Evolutionary conservation across 1,284 basidiomycete species (phyloP).

Genomic region (Cryptococcus depauperatus): DNA sequence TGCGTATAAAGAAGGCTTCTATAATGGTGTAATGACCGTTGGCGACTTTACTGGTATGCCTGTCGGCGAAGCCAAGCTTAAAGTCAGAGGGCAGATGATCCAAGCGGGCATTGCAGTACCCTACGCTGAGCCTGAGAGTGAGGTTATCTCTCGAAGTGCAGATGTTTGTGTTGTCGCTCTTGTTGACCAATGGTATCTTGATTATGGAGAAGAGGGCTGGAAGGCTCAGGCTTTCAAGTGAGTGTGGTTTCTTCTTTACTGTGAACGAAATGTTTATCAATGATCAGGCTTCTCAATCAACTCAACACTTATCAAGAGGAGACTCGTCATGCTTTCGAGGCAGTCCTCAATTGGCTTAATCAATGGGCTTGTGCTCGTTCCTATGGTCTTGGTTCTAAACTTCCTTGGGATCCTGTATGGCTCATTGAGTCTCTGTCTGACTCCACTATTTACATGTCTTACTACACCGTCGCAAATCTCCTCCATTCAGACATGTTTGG

Average conservation of each 20-base stretch:
- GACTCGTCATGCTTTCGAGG: slow-evolving; percentile 86
- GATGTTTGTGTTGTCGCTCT: slow-evolving; percentile 97
- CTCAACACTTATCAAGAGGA: slow-evolving; percentile 89
- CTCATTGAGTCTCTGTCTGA: slow-evolving; percentile 95
- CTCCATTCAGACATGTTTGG: slow-evolving; percentile 77
- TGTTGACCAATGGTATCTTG: slow-evolving; percentile 99
- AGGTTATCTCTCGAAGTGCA: slow-evolving; percentile 78
- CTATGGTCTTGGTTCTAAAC: slow-evolving; percentile 89
- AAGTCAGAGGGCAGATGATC: slow-evolving; percentile 81
- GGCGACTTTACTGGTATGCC: slow-evolving; percentile 80
- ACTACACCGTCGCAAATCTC: slow-evolving; percentile 89
- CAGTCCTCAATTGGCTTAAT: slow-evolving; percentile 88
- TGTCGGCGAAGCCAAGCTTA: slow-evolving; percentile 85
- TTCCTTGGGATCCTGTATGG: slow-evolving; percentile 96
- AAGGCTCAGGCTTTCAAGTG: slow-evolving; percentile 75
- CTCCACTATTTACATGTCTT: slow-evolving; percentile 98
- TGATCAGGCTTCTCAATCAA: slow-evolving; percentile 59
- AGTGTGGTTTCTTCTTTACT: slow-evolving; percentile 31
- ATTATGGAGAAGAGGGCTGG: slow-evolving; percentile 91
- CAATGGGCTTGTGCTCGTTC: slow-evolving; percentile 98
- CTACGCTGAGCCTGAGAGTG: slow-evolving; percentile 92
- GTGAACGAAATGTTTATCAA: not conserved
- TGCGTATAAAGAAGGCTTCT: slow-evolving; percentile 98
- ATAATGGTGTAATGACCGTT: slow-evolving; percentile 79
- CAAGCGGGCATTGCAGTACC: slow-evolving; percentile 68